Percentiles rank a stretch among this genome's conserved stretches.
Evolutionary conservation across 2,329 filamentous ascomycete genomes (phyloP).

Genomic region (Epichloe hybrida): DNA sequence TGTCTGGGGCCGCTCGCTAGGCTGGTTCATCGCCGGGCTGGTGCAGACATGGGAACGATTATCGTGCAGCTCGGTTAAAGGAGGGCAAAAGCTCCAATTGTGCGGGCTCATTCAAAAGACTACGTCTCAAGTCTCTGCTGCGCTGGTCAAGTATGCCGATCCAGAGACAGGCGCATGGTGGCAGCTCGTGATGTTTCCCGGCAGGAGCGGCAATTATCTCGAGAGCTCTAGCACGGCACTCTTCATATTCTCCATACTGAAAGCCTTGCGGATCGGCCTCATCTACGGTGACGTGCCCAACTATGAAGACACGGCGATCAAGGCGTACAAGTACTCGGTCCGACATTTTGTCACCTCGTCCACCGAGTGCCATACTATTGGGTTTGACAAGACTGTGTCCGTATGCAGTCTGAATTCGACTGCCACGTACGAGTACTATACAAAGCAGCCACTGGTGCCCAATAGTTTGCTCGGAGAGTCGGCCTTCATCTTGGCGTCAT

Average conservation of each 20-base stretch:
- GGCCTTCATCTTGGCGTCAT: constrained; percentile 23
- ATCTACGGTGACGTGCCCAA: constrained; percentile 2
- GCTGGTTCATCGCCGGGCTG: constrained; percentile 40
- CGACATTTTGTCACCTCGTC: constrained; percentile 29
- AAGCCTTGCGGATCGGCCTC: constrained; percentile 5
- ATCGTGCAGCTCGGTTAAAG: constrained; percentile 2
- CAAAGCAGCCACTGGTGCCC: constrained; percentile 19
- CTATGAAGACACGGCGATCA: constrained; percentile 11
- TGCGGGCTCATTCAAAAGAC: constrained; percentile 10
- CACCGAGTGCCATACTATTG: constrained; percentile 26
- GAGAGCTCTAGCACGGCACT: constrained; percentile 46
- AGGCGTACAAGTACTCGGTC: constrained; percentile 22
- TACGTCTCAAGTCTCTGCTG: background rate
- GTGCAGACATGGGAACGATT: constrained; percentile 35
- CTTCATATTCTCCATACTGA: constrained; percentile 32
- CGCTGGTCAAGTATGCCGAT: constrained; percentile 23
- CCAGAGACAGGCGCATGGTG: constrained; percentile 40
- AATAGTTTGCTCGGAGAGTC: constrained; percentile 26
- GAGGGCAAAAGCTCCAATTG: background rate
- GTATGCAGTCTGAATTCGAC: constrained; percentile 29
- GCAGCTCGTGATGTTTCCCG: constrained; percentile 34
- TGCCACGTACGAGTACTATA: constrained; percentile 26
- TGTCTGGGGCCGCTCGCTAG: constrained; percentile 40
- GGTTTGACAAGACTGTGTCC: constrained; percentile 24
- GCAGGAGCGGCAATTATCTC: constrained; percentile 43